Percentiles rank a stretch among this genome's conserved stretches.
Conservation (phyloP, 257 asterid genomes). For the Fraxinus pennsylvanica region DNA sequence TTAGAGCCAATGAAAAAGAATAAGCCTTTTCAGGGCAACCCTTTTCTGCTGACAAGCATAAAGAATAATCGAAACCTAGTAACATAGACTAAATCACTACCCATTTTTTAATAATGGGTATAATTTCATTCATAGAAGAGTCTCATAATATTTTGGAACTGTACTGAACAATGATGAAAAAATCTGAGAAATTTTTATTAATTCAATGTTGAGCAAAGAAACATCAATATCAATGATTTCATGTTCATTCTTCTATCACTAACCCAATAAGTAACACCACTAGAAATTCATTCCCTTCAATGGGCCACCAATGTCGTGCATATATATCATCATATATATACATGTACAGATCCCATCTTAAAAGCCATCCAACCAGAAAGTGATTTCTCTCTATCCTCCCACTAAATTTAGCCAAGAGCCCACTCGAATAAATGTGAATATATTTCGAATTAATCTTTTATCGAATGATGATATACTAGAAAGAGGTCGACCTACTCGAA, state of each 20-base stretch:
- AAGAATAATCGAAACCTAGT: not conserved
- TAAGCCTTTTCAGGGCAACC: not conserved
- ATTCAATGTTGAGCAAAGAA: constrained; percentile 50
- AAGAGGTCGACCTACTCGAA: constrained; percentile 30
- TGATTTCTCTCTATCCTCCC: constrained; percentile 27
- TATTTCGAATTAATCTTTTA: constrained; percentile 40
- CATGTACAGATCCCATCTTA: constrained; percentile 50
- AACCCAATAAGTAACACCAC: constrained; percentile 37
- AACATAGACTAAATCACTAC: not conserved
- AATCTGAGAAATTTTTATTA: constrained; percentile 34
- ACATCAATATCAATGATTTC: constrained; percentile 45
- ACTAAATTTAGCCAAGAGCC: constrained; percentile 32
- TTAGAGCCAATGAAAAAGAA: not conserved
- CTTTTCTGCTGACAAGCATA: not conserved
- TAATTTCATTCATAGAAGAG: not conserved
- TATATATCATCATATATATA: constrained; percentile 52
- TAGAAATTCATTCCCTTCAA: constrained; percentile 42
- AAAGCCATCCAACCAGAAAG: constrained; percentile 37
- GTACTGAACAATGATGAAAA: constrained; percentile 2
- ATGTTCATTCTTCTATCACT: constrained; percentile 54
- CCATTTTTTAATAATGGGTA: too few species aligned
- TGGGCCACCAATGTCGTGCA: constrained; percentile 46
- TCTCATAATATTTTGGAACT: constrained; percentile 27
- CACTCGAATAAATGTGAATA: constrained; percentile 37
- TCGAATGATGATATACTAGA: constrained; percentile 26